phyloP scores from a whole-genome alignment of 1,284 basidiomycete genomes.

The Cutaneotrichosporon dermatis region DNA sequence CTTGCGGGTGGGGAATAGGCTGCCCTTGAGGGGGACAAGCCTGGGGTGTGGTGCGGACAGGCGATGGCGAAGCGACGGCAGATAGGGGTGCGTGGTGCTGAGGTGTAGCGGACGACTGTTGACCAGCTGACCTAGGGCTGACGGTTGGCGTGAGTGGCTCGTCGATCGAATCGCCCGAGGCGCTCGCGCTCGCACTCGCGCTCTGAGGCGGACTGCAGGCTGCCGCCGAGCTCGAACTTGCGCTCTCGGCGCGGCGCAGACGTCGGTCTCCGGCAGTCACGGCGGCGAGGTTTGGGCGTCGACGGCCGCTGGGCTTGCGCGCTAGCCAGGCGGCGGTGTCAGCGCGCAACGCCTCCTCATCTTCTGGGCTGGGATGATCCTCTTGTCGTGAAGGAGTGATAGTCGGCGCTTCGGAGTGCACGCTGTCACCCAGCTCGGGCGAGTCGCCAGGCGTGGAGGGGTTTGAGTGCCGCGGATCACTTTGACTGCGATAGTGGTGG shows the following conservation, averaged over 20 bases:
- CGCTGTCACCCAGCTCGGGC: not conserved
- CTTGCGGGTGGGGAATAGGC: no score
- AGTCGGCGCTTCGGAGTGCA: not conserved
- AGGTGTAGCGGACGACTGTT: not conserved
- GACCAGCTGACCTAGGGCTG: no score
- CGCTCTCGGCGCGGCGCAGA: not conserved
- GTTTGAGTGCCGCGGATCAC: not conserved
- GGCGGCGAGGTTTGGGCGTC: not conserved
- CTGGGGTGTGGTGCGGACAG: no score
- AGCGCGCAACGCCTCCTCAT: not conserved
- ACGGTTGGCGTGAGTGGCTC: not conserved
- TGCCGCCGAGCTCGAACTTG: not conserved
- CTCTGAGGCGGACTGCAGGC: not conserved
- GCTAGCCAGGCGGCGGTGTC: conserved; percentile 19
- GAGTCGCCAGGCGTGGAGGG: not conserved
- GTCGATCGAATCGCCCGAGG: not conserved
- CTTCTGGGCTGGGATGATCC: not conserved
- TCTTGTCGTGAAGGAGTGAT: no score
- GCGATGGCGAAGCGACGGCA: not conserved
- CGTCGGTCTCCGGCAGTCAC: not conserved
- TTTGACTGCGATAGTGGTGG: not conserved
- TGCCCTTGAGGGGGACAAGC: no score
- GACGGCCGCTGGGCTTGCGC: conserved; percentile 11
- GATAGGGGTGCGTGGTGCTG: not conserved
- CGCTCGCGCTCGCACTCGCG: not conserved